Conservation (phyloP, 2,329 filamentous ascomycete species). For the Fusarium falciforme region DNA sequence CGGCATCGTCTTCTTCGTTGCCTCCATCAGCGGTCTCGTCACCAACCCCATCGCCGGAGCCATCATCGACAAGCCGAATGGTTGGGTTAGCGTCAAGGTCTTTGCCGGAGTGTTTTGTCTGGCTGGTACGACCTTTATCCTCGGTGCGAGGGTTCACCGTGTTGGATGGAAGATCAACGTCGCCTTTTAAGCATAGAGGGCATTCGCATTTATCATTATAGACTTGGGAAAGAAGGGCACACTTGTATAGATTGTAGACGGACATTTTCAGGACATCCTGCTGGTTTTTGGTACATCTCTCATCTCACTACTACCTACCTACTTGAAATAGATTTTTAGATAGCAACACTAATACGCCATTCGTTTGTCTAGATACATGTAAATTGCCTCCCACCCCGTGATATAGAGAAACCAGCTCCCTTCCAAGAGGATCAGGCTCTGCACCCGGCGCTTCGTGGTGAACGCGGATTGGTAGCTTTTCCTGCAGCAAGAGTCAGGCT, state of each 20-base stretch:
- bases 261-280: neutral
- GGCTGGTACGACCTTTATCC: conserved; percentile 18
- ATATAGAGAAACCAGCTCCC: neutral
- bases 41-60: conserved; percentile 68
- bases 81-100: conserved; percentile 52
- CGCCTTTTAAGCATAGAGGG: neutral
- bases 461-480: neutral
- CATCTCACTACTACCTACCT: neutral
- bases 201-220: neutral
- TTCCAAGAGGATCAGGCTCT: neutral
- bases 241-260: neutral
- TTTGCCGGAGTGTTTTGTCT: conserved; percentile 45
- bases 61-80: conserved; percentile 45
- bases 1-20: conserved; percentile 61
- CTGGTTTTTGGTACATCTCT: neutral
- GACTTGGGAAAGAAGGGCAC: neutral
- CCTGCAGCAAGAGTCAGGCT: neutral
- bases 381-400: neutral
- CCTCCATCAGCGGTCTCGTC: conserved; percentile 66
- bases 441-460: neutral
- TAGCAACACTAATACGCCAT: neutral
- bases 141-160: conserved; percentile 19
- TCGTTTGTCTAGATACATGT: neutral
- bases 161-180: conserved; percentile 30
- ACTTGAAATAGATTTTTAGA: neutral